Evolutionary conservation across 2,329 filamentous ascomycete species (phyloP).

Genomic region (Thielaviopsis cerberus): DNA sequence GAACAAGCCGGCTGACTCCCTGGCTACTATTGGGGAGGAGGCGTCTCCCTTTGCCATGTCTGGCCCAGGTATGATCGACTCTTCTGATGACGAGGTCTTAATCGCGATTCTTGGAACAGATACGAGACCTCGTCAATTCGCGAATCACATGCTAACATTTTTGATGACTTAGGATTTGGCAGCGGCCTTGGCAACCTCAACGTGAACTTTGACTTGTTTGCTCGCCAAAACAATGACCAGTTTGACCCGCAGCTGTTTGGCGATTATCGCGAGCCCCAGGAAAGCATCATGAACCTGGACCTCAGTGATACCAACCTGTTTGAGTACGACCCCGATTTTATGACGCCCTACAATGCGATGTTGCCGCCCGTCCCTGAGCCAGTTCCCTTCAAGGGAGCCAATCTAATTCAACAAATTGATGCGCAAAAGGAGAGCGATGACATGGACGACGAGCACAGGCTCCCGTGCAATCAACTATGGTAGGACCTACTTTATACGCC

Average conservation of each 20-base stretch:
- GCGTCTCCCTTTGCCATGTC: slow-evolving; percentile 18
- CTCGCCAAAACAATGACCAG: slow-evolving; percentile 62
- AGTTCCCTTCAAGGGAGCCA: not conserved
- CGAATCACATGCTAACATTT: slow-evolving; percentile 10
- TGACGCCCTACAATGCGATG: slow-evolving; percentile 58
- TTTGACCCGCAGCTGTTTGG: slow-evolving; percentile 87
- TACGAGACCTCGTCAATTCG: slow-evolving; percentile 1
- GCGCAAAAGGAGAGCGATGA: slow-evolving; percentile 43
- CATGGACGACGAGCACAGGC: slow-evolving; percentile 23
- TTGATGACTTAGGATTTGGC: slow-evolving; percentile 8
- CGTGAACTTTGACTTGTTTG: slow-evolving; percentile 52
- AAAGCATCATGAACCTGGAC: slow-evolving; percentile 47
- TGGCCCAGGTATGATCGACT: slow-evolving; percentile 6
- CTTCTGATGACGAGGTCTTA: not conserved
- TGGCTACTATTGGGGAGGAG: slow-evolving; percentile 50
- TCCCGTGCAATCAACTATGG: slow-evolving; percentile 11
- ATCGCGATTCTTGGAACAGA: slow-evolving; percentile 7
- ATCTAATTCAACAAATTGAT: slow-evolving; percentile 8
- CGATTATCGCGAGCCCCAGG: slow-evolving; percentile 79
- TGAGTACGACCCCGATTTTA: slow-evolving; percentile 61
- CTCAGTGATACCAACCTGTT: slow-evolving; percentile 24
- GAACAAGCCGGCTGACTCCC: slow-evolving; percentile 38
- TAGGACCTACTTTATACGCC: slow-evolving; percentile 4
- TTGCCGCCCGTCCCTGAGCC: slow-evolving; percentile 15
- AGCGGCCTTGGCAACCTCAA: slow-evolving; percentile 6